Evolutionary conservation across 305 asterid genomes (phyloP).

Genomic region (Solanum hybrid): DNA sequence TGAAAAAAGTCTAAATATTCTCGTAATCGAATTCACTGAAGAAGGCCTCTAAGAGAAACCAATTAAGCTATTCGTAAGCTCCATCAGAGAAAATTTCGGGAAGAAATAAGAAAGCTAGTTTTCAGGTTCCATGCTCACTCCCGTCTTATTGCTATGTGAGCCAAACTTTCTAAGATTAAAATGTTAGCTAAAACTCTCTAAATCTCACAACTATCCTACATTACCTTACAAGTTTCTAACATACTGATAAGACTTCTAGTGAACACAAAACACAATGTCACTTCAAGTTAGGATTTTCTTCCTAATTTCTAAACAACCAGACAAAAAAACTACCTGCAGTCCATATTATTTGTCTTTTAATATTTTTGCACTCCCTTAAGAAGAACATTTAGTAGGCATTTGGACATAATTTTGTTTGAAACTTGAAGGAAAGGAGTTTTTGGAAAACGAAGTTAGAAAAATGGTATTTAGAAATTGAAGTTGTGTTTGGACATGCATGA

Average conservation of each 20-base stretch:
- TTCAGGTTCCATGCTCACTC: neutral
- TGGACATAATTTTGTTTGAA: neutral
- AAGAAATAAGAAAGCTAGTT: neutral
- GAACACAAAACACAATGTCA: neutral
- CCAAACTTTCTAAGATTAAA: neutral
- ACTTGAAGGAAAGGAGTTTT: neutral
- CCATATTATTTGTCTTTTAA: neutral
- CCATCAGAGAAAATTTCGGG: neutral
- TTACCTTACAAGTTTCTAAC: neutral
- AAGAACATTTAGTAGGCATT: neutral
- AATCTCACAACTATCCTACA: neutral
- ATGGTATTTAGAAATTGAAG: neutral
- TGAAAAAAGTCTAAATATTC: neutral
- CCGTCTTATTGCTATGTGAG: neutral
- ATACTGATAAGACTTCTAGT: neutral
- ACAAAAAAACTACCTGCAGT: neutral
- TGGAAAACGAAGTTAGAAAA: neutral
- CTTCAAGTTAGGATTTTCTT: neutral
- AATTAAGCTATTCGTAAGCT: neutral
- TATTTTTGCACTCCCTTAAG: neutral
- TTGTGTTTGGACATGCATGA: neutral
- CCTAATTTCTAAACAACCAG: neutral
- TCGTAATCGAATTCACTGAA: neutral
- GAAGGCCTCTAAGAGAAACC: neutral
- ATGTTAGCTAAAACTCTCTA: neutral